Evolutionary conservation across 176 grass and related monocot species (phyloP).

Genomic region (Zea mays): Zm-B73-REFERENCE-NAM-5.0 NC_050101.1:141488001-141488500

Average conservation of each 20-base stretch:
- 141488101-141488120: background rate
- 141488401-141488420: no score
- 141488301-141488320: no score
- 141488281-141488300: no score
- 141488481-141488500: no score
- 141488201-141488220: background rate
- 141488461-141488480: no score
- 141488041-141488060: background rate
- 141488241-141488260: background rate
- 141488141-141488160: background rate
- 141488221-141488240: background rate
- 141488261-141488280: background rate
- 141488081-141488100: background rate
- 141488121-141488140: background rate
- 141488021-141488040: background rate
- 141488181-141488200: conserved; percentile 7
- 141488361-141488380: no score
- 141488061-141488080: background rate
- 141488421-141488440: no score
- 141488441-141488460: no score
- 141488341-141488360: no score
- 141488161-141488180: background rate
- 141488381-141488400: no score
- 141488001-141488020: background rate
- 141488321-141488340: no score